Evolutionary conservation across 768 basidiomycete species (phyloP), one percentile per base, ranked within the genome.

Genomic region (Serpula lacrymans): DNA sequence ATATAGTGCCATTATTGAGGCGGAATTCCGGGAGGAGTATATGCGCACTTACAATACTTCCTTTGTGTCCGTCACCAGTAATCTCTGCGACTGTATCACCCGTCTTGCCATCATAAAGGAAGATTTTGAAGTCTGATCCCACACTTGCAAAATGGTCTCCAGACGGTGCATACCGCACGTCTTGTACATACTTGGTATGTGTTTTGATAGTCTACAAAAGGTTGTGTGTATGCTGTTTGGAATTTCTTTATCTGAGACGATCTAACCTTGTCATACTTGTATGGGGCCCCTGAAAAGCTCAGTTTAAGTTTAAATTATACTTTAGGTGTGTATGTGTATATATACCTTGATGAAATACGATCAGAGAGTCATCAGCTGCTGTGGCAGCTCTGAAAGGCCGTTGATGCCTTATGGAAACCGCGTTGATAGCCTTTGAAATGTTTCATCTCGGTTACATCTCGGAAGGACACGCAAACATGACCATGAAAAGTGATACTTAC

Each of bases 141-240:
- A 88, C 91, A 43, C 89, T 92, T 11, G 80, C 85, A 55, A 97
- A 94, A 30, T 81, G 68, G 29, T 84, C 78, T 2, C 95, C 95
- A 7, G 83, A 83, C 0, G 82, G 80, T 0, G 91, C 73, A 57
- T 82, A 97, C 39, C 80, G 77, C 25, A 97, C 78, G 45, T 95
- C 91, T 63, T 95, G 90, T 12, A 97, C 88, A 54, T 94, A 96
- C 59, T 86, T 89, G 11, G 82, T 85, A 59, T 98, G 95, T 2
- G 84, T 85, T 60, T 80, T 83, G 65, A 96, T 85, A 9, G 82
- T 78, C 86, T 90, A 34, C 8, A 38, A 4, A 29, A n/a, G n/a
- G 22, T 30, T 20, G 26, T 29, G 21, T 12, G 24, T n/a, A 29
- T 29, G 27, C 27, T n/a, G 27, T 29, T n/a, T 9, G 14, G 27